Evolutionary conservation across 306 rosid genomes (phyloP), one percentile per base, ranked within the genome.

Genomic region (Vicia faba): DNA sequence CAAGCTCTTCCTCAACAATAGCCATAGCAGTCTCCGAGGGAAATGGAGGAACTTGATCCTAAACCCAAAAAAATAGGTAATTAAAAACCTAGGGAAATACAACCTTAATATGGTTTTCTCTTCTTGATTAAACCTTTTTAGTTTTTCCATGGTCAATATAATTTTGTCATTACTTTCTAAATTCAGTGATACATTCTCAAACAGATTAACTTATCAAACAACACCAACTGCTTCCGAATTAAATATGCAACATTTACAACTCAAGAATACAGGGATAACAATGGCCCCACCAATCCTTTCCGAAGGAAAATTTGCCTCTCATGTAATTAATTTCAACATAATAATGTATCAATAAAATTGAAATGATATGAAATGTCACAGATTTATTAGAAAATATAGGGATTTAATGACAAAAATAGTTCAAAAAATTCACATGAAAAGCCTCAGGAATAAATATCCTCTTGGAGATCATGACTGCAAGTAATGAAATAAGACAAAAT

Each of bases 31-130:
- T 84, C 68, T 90, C 90, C 4, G 99, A 93, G 45, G 99, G 92
- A 75, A 93, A 93, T 74, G 97, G 99, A 66, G 99, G 97, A 78
- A 90, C 99, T 90, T 93, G 99, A 85, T 93, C 99, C 99, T 93
- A 80, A 77, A 85, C 53, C 54, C 23, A 68, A 20, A 68, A 68
- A 81, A 43, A 40, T 11, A 40, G 58, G 48, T 26, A 44, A 58
- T 82, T 80, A 57, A 73, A 73, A 57, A 54, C 51, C 12, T 23
- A 13, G 59, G 61, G 72, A 83, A 75, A 60, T 11, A 43, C 63
- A 59, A n/a, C 73, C 71, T 71, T 15, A 28, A 3, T 29, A 71
- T 53, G 20, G 6, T 57, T 64, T 69, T 51, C 56, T 43, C 29
- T 35, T 69, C 60, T 26, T 0, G 8, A 50, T 49, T 18, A 53